Conservation (phyloP, 2,329 filamentous ascomycete genomes). For the Ophiocordyceps camponoti-saundersi region DNA sequence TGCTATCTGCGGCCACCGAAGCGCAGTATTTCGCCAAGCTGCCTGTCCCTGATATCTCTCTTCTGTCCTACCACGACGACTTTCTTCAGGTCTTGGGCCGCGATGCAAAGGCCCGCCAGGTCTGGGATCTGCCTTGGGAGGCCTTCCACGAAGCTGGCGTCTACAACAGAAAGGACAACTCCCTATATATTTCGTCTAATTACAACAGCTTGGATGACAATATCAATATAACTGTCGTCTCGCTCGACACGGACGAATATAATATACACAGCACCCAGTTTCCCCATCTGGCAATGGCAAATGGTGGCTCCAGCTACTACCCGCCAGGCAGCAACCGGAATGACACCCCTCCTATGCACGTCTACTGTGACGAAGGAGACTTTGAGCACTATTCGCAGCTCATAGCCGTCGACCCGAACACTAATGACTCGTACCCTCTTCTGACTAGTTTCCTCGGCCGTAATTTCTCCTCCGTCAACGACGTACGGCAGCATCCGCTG, state of each 20-base stretch:
- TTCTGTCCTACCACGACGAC: slow-evolving; percentile 24
- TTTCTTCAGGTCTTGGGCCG: slow-evolving; percentile 32
- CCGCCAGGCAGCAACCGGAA: slow-evolving; percentile 4
- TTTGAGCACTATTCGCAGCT: slow-evolving; percentile 30
- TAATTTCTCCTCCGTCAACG: slow-evolving; percentile 43
- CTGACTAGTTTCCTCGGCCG: slow-evolving; percentile 43
- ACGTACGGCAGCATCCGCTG: slow-evolving; percentile 32
- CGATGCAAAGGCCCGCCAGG: slow-evolving; percentile 7
- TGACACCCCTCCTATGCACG: slow-evolving; percentile 6
- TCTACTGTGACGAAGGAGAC: slow-evolving; percentile 14
- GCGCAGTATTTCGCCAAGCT: slow-evolving; percentile 2
- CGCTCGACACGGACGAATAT: slow-evolving; percentile 5
- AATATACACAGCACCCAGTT: slow-evolving; percentile 6
- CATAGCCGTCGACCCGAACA: slow-evolving; percentile 1
- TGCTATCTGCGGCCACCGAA: slow-evolving; percentile 1
- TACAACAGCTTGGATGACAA: slow-evolving; percentile 20
- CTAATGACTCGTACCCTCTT: slow-evolving; percentile 17
- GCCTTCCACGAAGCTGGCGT: slow-evolving; percentile 40
- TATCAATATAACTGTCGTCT: slow-evolving; percentile 14
- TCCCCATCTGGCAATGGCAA: slow-evolving; percentile 6
- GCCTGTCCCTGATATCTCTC: slow-evolving; percentile 8
- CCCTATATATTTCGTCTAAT: slow-evolving; percentile 6
- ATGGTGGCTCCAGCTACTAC: slow-evolving; percentile 7
- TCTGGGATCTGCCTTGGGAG: slow-evolving; percentile 20
- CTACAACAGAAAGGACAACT: slow-evolving; percentile 10